A percentile compares a stretch with the other conserved stretches of the same genome.
phyloP scores from a whole-genome alignment of 805 yeast genomes.

The Kodamaea fukazawae region DNA sequence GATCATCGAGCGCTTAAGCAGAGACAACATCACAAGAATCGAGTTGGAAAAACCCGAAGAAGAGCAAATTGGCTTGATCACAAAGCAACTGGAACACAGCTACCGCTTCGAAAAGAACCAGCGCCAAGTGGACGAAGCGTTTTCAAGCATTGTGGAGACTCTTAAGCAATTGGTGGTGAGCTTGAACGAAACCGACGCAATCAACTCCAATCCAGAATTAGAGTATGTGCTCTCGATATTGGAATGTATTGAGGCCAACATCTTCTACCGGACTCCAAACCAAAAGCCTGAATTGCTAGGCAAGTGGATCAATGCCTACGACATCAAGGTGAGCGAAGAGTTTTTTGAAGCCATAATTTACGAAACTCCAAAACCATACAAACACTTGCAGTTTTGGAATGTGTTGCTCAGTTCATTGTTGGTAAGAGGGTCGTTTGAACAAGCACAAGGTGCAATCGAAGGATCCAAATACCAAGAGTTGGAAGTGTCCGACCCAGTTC shows the following conservation, averaged over 20 bases:
- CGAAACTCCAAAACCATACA: conserved; percentile 43
- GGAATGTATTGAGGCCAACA: conserved; percentile 55
- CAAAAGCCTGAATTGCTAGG: conserved; percentile 44
- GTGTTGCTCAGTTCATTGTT: conserved; percentile 53
- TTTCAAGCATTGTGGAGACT: conserved; percentile 26
- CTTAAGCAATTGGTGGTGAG: conserved; percentile 28
- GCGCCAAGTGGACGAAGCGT: conserved; percentile 22
- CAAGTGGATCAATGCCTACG: conserved; percentile 69
- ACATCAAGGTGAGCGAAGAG: conserved; percentile 60
- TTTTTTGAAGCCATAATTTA: conserved; percentile 47
- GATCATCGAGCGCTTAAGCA: conserved; percentile 41
- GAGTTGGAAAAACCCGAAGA: conserved; percentile 18
- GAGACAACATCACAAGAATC: conserved; percentile 15
- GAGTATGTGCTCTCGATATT: conserved; percentile 50
- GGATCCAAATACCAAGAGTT: conserved; percentile 44
- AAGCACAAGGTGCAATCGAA: conserved; percentile 49
- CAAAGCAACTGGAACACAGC: conserved; percentile 10
- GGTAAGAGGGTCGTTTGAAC: conserved; percentile 58
- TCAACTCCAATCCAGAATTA: conserved; percentile 21
- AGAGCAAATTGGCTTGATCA: conserved; percentile 33
- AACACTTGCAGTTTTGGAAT: conserved; percentile 61
- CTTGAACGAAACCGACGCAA: conserved; percentile 23
- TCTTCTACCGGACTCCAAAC: conserved; percentile 39
- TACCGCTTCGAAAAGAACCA: conserved; percentile 4
- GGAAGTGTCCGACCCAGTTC: conserved; percentile 24